A percentile compares a stretch with the other conserved stretches of the same genome.
These are phyloP conservation scores for Epichloe glyceriae DNA, from an alignment of 2,329 filamentous ascomycete genomes.

Conservation along the genomic window DNA sequence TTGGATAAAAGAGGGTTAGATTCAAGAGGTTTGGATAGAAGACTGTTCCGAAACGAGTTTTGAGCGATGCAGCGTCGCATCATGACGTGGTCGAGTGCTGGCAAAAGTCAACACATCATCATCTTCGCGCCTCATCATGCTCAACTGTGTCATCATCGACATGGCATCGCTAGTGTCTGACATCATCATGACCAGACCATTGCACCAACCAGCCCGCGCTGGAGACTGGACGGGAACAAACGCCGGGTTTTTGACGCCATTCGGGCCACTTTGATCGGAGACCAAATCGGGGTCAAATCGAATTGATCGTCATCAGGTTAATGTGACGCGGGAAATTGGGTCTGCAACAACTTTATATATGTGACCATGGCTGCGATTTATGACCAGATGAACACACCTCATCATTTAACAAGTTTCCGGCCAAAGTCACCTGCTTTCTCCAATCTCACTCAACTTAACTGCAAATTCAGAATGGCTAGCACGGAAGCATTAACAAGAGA, in stretches of 20 bases:
- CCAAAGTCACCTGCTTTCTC: neutral
- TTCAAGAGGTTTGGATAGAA: too few species aligned
- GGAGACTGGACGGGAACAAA: neutral
- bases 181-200: conserved; percentile 2
- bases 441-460: neutral
- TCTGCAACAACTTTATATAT: neutral
- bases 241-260: neutral
- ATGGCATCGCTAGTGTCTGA: neutral
- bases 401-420: neutral
- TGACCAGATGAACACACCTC: neutral
- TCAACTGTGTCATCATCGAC: neutral
- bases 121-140: neutral
- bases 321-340: neutral
- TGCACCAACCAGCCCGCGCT: neutral
- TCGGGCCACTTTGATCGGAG: neutral
- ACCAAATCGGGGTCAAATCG: neutral
- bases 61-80: neutral
- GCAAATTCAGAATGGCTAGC: conserved; percentile 3
- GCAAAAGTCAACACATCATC: neutral
- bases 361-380: neutral
- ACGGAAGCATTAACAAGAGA: conserved; percentile 20
- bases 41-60: too few species aligned
- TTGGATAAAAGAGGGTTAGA: too few species aligned
- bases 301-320: neutral
- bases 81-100: neutral